Base-by-base conservation (phyloP, 179 eudicot genomes). In the Vitellaria paradoxa region DNA sequence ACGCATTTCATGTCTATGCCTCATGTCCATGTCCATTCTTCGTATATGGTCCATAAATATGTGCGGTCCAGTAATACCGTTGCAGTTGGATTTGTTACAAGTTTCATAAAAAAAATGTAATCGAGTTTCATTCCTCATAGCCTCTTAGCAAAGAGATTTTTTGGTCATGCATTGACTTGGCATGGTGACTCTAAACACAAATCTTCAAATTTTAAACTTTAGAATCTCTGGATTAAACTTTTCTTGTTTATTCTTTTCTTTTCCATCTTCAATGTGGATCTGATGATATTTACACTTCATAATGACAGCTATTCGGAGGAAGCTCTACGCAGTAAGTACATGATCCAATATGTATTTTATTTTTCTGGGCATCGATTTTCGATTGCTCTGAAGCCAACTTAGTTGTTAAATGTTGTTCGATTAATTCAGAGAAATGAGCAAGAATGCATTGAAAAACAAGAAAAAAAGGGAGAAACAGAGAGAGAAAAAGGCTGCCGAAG, bases 401-500 rank as follows among this genome's bases (percentile, higher is more conserved):
- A 76, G 23, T 9, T 71, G 37, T 57, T 46, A 2, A 66, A 49
- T 77, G 30, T 52, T 65, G 49, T 23, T 72, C 56, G 65, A 26
- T 75, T 37, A 21, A 66, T 70, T 56, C 85, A 95, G 99, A 80
- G 99, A 93, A 86, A 50, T 88, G 83, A 95, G 97, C 91, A 95
- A 95, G 85, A 90, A 85, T 64, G 97, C 97, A 0, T 74, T 93
- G 88, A 95, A 73, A 76, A 95, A 95, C 87, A 95, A 91, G 97
- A 95, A 95, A 68, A 95, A 91, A 66, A 86, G 99, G 81, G 99
- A 93, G 83, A 95, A 95, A 78, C 94, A 90, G 68, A 88, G 87
- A 78, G 97, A 93, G 92, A 95, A 95, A 84, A 95, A 95, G 83
- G 92, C 91, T 72, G 88, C 91, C 0, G 99, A 93, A 79, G 93